phyloP scores from a whole-genome alignment of 31 red algal species.

The Asparagopsis taxiformis region DNA sequence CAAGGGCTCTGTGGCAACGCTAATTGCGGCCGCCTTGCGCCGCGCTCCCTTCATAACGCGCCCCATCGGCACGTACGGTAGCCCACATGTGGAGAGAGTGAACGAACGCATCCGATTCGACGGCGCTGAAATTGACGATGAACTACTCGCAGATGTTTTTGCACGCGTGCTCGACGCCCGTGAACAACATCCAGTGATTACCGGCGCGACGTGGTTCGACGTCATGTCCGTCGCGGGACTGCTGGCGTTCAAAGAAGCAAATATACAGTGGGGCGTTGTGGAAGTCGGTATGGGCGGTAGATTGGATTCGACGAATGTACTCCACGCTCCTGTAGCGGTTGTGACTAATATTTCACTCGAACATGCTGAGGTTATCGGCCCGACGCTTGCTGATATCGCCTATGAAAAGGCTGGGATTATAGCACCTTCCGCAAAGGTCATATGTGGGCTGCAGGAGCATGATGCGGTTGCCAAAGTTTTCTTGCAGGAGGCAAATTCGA shows the following conservation, averaged over 20 bases:
- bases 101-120: constrained; percentile 89
- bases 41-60: no score
- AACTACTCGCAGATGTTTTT: constrained; percentile 63
- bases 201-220: constrained; percentile 87
- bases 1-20: constrained; percentile 81
- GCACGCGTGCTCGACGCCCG: constrained; percentile 37
- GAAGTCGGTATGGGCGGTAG: constrained; percentile 95
- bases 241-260: constrained; percentile 36
- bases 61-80: no score
- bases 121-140: constrained; percentile 63
- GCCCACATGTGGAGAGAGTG: constrained; percentile 92
- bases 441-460: constrained; percentile 49
- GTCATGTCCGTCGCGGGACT: constrained; percentile 71
- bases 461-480: constrained; percentile 16
- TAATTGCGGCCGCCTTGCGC: constrained; percentile 55
- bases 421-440: constrained; percentile 21
- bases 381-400: constrained; percentile 80
- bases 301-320: constrained; percentile 89
- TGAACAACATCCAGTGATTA: constrained; percentile 12
- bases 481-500: constrained; percentile 7
- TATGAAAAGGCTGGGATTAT: constrained; percentile 97
- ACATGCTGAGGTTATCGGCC: constrained; percentile 91
- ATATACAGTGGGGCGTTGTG: constrained; percentile 76
- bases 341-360: constrained; percentile 87
- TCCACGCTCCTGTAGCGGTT: constrained; percentile 61